Base-by-base conservation (phyloP, 192 early-diverging fungal genomes). In the Phlyctochytrium bullatum region DNA sequence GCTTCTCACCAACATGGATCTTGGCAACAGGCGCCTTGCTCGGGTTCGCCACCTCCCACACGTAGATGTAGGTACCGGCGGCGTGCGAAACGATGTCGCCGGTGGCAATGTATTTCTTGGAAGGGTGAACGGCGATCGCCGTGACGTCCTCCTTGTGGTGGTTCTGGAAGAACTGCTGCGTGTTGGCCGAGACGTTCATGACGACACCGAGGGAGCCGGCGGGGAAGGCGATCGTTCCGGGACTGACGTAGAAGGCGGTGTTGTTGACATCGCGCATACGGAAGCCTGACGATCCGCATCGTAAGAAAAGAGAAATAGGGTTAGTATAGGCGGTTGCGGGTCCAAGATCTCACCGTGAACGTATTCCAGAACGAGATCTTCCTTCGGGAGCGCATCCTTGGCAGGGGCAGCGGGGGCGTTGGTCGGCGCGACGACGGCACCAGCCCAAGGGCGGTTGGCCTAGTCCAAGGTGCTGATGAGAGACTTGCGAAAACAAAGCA, bases 261-360 rank as follows among this genome's bases (percentile, higher is more conserved):
- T 71, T 71, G 52, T 50, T 64, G 36, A 71, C 69, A 50, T 71
- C 69, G 4, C 64, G 51, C 25, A 60, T 67, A 35, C 69, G 50
- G 36, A 62, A 71, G 14, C 69, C 68, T 70, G 1, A 6, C 1
- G 17, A 14, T n/a, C 20, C 40, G 40, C 10, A 14, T 47, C 6
- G 40, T 6, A 47, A 47, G 40, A 47, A 6, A 47, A 47, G 10
- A 20, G 40, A 0, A 24, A 4, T 17, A 23, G 4, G 32, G 6
- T 47, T 6, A 47, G 40, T 47, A 47, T 47, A 20, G 27, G 36
- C 14, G 17, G 0, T 31, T 57, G 61, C 14, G 17, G 25, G 27
- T 59, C 57, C 29, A 12, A 33, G 33, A 29, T 12, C 25, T 12
- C 16, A 70, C 68, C 69, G 52, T 71, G 64, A 25, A 71, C 56